Percentiles rank a stretch among this genome's conserved stretches.
These are phyloP conservation scores for Diplodia scrobiculata DNA, from an alignment of 2,329 filamentous ascomycete species.

Conservation along the genomic window DNA sequence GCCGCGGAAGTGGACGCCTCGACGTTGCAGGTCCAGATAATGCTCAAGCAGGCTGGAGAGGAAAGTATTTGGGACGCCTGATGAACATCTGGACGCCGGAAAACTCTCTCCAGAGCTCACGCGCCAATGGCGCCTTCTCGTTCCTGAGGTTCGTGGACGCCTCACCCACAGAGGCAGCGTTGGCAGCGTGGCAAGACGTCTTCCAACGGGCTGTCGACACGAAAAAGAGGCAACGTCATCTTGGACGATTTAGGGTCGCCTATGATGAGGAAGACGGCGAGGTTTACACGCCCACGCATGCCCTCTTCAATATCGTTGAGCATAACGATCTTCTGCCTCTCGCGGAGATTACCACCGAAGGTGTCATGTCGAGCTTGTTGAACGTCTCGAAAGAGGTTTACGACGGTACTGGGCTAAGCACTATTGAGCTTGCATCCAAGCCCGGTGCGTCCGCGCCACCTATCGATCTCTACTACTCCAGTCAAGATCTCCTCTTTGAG, in stretches of 20 bases:
- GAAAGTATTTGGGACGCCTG: slow-evolving; percentile 73
- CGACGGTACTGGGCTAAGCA: slow-evolving; percentile 68
- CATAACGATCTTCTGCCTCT: slow-evolving; percentile 68
- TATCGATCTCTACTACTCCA: slow-evolving; percentile 75
- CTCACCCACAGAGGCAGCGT: slow-evolving; percentile 71
- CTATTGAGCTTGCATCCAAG: slow-evolving; percentile 78
- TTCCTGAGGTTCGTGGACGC: slow-evolving; percentile 86
- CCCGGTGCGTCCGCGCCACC: slow-evolving; percentile 83
- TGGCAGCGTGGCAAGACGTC: slow-evolving; percentile 67
- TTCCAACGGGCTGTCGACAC: slow-evolving; percentile 73
- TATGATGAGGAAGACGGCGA: slow-evolving; percentile 68
- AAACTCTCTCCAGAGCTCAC: slow-evolving; percentile 67
- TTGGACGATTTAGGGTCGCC: slow-evolving; percentile 66
- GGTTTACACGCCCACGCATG: slow-evolving; percentile 70
- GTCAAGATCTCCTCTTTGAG: slow-evolving; percentile 64
- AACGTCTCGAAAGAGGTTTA: slow-evolving; percentile 72
- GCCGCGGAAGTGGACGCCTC: slow-evolving; percentile 75
- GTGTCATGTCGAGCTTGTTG: slow-evolving; percentile 72
- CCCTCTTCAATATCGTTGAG: slow-evolving; percentile 77
- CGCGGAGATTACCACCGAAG: slow-evolving; percentile 69
- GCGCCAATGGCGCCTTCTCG: slow-evolving; percentile 70
- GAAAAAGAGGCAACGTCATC: slow-evolving; percentile 54
- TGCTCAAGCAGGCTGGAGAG: slow-evolving; percentile 73
- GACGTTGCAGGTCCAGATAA: slow-evolving; percentile 74
- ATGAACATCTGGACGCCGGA: slow-evolving; percentile 90